Evolutionary conservation across 2,329 filamentous ascomycete genomes (phyloP).

Genomic region (Pestalotiopsis sp.): DNA sequence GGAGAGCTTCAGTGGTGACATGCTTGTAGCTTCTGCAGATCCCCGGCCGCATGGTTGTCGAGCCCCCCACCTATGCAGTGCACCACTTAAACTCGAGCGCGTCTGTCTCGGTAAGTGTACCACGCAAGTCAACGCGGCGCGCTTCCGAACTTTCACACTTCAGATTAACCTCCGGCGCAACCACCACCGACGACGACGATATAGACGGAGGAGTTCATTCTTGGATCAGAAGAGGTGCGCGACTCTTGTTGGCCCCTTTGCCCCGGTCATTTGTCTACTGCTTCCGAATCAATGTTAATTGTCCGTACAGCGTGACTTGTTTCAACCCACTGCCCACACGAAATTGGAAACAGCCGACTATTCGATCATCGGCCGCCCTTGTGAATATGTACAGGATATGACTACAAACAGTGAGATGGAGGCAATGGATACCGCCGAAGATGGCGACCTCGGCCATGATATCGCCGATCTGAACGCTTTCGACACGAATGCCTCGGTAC

Average conservation of each 20-base stretch:
- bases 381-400: not conserved
- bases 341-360: not conserved
- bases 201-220: not conserved
- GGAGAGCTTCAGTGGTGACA: not conserved
- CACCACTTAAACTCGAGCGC: not conserved
- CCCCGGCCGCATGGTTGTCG: not conserved
- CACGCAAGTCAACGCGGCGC: not conserved
- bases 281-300: not conserved
- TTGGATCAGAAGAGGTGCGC: conserved; percentile 1
- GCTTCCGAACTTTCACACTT: not conserved
- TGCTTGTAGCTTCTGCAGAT: not conserved
- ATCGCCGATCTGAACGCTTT: too few species aligned
- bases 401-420: not conserved
- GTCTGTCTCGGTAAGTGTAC: not conserved
- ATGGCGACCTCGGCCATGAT: not conserved
- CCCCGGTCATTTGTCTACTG: not conserved
- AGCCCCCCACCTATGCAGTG: not conserved
- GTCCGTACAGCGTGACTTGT: not conserved
- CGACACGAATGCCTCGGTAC: not conserved
- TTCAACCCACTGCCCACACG: not conserved
- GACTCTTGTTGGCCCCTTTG: not conserved
- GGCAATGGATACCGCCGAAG: not conserved
- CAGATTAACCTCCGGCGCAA: not conserved
- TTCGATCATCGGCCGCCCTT: not conserved
- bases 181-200: not conserved